Percentiles rank a stretch among this genome's conserved stretches.
phyloP scores from a whole-genome alignment of 139 green algal genomes.

The Chlamydomonas sphaeroides region DNA sequence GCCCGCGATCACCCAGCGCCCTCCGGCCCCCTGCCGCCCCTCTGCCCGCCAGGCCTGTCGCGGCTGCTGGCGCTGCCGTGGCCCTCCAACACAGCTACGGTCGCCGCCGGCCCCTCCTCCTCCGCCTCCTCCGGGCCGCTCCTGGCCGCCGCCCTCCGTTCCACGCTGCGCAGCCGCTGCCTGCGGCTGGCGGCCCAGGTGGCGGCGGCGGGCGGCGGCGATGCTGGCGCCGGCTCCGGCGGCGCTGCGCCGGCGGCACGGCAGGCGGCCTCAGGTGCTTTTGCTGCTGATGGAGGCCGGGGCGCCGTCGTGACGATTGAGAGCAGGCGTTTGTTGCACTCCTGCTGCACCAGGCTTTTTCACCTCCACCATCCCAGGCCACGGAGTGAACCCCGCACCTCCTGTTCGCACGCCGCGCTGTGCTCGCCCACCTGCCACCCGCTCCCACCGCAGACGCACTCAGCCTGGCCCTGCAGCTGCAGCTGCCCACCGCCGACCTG shows the following conservation, averaged over 20 bases:
- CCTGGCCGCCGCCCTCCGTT: background rate
- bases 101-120: too few species aligned
- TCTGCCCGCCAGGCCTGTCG: conserved; percentile 12
- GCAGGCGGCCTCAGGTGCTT: background rate
- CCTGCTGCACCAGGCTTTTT: too few species aligned
- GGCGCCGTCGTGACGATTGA: too few species aligned
- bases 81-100: too few species aligned
- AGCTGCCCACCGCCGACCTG: conserved; percentile 1
- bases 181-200: background rate
- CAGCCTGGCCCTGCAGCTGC: conserved; percentile 32
- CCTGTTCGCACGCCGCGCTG: background rate
- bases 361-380: too few species aligned
- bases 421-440: too few species aligned
- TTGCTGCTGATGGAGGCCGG: background rate
- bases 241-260: conserved; percentile 9
- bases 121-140: too few species aligned
- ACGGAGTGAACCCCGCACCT: background rate
- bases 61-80: conserved; percentile 17
- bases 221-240: too few species aligned
- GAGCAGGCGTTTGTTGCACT: too few species aligned
- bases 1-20: too few species aligned
- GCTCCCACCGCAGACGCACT: conserved; percentile 8
- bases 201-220: too few species aligned
- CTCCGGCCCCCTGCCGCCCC: too few species aligned
- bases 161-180: background rate